Evolutionary conservation across 2,329 filamentous ascomycete species (phyloP).

Genomic region (Phialophora chinensis): DNA sequence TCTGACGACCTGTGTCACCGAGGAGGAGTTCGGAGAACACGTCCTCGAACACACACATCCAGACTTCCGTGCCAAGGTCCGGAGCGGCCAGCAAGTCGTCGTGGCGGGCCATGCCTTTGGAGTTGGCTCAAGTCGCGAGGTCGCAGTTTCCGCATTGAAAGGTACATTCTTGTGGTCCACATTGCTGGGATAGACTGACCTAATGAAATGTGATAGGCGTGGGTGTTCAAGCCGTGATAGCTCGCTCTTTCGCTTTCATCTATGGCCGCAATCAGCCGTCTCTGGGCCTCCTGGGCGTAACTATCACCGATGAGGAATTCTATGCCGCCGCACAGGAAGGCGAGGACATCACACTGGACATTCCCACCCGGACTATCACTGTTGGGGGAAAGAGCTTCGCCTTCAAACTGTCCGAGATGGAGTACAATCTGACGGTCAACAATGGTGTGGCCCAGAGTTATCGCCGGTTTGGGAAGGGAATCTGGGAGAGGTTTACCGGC

Average conservation of each 20-base stretch:
- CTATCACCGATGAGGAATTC: conserved; percentile 49
- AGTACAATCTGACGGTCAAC: conserved; percentile 57
- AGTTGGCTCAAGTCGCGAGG: conserved; percentile 54
- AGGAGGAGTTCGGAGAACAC: conserved; percentile 47
- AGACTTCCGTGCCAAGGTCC: conserved; percentile 47
- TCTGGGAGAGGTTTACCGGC: conserved; percentile 29
- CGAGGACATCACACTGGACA: conserved; percentile 47
- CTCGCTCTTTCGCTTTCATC: conserved; percentile 55
- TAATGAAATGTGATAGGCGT: conserved; percentile 25
- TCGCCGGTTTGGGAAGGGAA: conserved; percentile 28
- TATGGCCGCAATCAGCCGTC: conserved; percentile 55
- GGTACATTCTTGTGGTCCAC: conserved; percentile 23
- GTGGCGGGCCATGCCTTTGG: conserved; percentile 57
- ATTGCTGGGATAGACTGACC: background rate
- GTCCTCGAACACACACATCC: conserved; percentile 52
- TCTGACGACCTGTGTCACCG: conserved; percentile 65
- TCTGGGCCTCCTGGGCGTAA: conserved; percentile 54
- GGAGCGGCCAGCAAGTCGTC: conserved; percentile 24
- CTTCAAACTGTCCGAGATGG: conserved; percentile 62
- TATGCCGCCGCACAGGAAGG: conserved; percentile 48
- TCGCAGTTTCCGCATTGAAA: conserved; percentile 51
- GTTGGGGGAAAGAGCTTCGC: conserved; percentile 48
- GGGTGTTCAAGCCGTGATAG: conserved; percentile 53
- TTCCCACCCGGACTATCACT: conserved; percentile 32
- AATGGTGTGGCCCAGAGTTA: conserved; percentile 45